Conservation (phyloP, 345 rosid species). For the Bruguiera sexangula region DNA sequence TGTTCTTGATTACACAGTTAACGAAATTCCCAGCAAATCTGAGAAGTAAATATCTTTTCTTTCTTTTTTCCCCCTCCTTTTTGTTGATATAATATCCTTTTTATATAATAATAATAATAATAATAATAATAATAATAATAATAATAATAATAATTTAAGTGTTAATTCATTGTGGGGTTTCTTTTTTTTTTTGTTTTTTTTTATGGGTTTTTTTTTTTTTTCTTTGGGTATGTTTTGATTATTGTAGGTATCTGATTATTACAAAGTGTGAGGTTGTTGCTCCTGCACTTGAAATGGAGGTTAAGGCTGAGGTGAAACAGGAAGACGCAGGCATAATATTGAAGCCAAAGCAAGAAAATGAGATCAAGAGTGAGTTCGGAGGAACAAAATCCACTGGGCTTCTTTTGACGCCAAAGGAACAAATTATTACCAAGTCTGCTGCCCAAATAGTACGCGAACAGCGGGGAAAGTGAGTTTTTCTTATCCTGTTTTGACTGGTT, state of each 20-base stretch:
- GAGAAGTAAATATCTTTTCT: slow-evolving; percentile 44
- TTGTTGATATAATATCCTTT: neutral
- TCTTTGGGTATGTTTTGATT: neutral
- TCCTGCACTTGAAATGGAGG: slow-evolving; percentile 64
- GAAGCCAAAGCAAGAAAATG: slow-evolving; percentile 50
- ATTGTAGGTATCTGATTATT: slow-evolving; percentile 61
- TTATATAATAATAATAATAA: neutral
- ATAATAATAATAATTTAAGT: neutral
- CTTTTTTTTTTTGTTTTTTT: neutral
- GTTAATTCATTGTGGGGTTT: neutral
- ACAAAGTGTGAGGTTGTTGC: slow-evolving; percentile 69
- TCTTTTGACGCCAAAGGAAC: slow-evolving; percentile 66
- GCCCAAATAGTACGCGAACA: slow-evolving; percentile 79
- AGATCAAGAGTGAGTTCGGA: slow-evolving; percentile 26
- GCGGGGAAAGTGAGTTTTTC: slow-evolving; percentile 54
- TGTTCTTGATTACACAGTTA: slow-evolving; percentile 67
- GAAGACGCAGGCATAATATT: slow-evolving; percentile 23
- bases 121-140: neutral
- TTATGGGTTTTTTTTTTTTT: neutral
- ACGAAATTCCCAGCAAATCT: slow-evolving; percentile 78
- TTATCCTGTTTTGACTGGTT: neutral
- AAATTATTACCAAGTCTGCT: slow-evolving; percentile 62
- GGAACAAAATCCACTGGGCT: slow-evolving; percentile 31
- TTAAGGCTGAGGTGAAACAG: slow-evolving; percentile 28
- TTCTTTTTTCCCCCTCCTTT: neutral